A percentile compares a stretch with the other conserved stretches of the same genome.
Conservation (phyloP, 495 filamentous ascomycete genomes). For the Astrothelium subdiscretum region DNA sequence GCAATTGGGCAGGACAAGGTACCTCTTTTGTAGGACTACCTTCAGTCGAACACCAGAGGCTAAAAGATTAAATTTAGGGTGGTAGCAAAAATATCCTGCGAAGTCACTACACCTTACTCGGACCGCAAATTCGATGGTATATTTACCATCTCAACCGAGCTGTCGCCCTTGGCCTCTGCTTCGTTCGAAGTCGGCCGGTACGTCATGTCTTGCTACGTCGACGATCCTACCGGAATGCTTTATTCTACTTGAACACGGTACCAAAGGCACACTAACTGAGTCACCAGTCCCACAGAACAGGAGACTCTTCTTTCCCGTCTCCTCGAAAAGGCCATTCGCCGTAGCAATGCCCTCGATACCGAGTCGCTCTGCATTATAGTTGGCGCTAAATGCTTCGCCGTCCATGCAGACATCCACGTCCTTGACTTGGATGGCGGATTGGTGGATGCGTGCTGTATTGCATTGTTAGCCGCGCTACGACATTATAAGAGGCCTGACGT, state of each 20-base stretch:
- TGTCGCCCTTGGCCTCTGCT: conserved; percentile 85
- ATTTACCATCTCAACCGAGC: conserved; percentile 81
- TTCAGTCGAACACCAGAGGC: neutral
- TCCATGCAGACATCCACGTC: conserved; percentile 83
- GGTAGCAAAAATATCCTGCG: conserved; percentile 72
- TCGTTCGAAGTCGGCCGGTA: conserved; percentile 78
- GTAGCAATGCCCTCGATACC: conserved; percentile 81
- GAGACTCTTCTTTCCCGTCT: conserved; percentile 76
- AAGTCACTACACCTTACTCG: conserved; percentile 68
- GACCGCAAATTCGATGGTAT: conserved; percentile 91
- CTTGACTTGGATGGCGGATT: conserved; percentile 81
- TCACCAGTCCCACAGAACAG: conserved; percentile 10
- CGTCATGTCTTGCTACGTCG: conserved; percentile 11
- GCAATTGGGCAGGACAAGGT: conserved; percentile 83
- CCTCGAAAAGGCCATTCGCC: conserved; percentile 86
- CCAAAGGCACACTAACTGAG: conserved; percentile 13
- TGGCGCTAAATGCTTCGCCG: conserved; percentile 75
- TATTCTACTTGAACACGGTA: neutral
- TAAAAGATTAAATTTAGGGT: conserved; percentile 42
- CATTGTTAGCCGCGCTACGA: conserved; percentile 70
- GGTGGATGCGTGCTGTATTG: conserved; percentile 74
- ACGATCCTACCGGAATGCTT: neutral
- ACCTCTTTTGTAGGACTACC: conserved; percentile 3
- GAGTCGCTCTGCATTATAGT: conserved; percentile 91
- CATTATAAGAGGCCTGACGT: conserved; percentile 87